Evolutionary conservation across 176 grass and related monocot species (phyloP).

Genomic region (Tillandsia leiboldiana): DNA sequence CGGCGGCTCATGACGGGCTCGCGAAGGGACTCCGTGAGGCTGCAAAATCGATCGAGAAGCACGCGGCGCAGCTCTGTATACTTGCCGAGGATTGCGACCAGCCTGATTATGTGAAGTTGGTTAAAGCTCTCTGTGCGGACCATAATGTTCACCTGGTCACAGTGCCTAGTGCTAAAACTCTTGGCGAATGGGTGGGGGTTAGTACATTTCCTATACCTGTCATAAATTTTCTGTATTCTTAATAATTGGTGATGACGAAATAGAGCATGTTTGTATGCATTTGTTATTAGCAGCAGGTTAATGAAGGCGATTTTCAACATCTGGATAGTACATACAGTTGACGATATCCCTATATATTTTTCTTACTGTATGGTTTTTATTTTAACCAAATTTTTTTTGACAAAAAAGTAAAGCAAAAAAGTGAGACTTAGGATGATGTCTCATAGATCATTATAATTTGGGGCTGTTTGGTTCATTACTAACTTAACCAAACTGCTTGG

Average conservation of each 20-base stretch:
- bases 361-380: neutral
- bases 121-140: slow-evolving; percentile 57
- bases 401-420: no score
- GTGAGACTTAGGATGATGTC: no score
- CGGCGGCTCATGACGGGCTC: slow-evolving; percentile 40
- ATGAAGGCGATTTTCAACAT: neutral
- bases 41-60: slow-evolving; percentile 57
- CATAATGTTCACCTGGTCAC: slow-evolving; percentile 68
- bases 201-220: neutral
- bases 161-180: slow-evolving; percentile 59
- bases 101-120: slow-evolving; percentile 67
- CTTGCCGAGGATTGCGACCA: slow-evolving; percentile 65
- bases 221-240: neutral
- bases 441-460: no score
- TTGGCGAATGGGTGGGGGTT: slow-evolving; percentile 73
- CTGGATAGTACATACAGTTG: neutral
- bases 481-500: no score
- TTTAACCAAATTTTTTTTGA: no score
- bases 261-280: neutral
- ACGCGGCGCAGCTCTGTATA: slow-evolving; percentile 49
- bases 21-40: slow-evolving; percentile 47
- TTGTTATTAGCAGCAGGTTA: neutral
- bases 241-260: neutral
- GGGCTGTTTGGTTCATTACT: no score
- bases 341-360: neutral